Evolutionary conservation across 306 rosid species (phyloP).

Genomic region (Gastrolobium villosum): DNA sequence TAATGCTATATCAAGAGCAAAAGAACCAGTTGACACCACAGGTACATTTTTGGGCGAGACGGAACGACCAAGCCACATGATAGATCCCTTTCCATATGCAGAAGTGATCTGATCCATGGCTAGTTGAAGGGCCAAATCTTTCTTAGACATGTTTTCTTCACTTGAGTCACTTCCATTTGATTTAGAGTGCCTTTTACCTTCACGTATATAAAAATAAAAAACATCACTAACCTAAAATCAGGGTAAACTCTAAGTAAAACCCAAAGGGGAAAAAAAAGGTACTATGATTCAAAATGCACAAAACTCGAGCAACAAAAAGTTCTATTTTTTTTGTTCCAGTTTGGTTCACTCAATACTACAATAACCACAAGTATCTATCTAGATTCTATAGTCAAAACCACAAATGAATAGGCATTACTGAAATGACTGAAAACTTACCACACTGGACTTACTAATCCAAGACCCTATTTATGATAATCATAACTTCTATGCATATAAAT

Average conservation of each 20-base stretch:
- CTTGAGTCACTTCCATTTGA: constrained; percentile 75
- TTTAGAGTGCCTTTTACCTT: constrained; percentile 73
- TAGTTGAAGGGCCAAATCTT: constrained; percentile 84
- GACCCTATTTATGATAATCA: constrained; percentile 1
- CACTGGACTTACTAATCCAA: not conserved
- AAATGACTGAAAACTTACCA: not conserved
- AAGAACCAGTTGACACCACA: constrained; percentile 88
- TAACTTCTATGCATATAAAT: not conserved
- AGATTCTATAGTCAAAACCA: constrained; percentile 14
- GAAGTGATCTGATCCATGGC: constrained; percentile 95
- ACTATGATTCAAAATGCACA: constrained; percentile 18
- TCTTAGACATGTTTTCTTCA: constrained; percentile 83
- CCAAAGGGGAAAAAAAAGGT: not conserved
- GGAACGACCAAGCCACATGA: constrained; percentile 98
- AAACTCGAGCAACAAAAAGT: constrained; percentile 2
- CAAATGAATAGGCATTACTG: constrained; percentile 10
- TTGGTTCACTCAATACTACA: constrained; percentile 22
- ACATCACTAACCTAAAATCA: not conserved
- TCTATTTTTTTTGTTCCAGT: not conserved
- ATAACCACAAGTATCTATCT: constrained; percentile 5
- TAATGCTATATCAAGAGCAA: constrained; percentile 84
- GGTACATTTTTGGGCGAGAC: constrained; percentile 65
- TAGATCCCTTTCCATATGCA: constrained; percentile 91
- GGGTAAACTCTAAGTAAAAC: constrained; percentile 24
- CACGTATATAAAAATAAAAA: constrained; percentile 5